Percentiles rank a stretch among this genome's conserved stretches.
These are phyloP conservation scores for Vicia villosa DNA, from an alignment of 306 rosid genomes.

Conservation along the genomic window DNA sequence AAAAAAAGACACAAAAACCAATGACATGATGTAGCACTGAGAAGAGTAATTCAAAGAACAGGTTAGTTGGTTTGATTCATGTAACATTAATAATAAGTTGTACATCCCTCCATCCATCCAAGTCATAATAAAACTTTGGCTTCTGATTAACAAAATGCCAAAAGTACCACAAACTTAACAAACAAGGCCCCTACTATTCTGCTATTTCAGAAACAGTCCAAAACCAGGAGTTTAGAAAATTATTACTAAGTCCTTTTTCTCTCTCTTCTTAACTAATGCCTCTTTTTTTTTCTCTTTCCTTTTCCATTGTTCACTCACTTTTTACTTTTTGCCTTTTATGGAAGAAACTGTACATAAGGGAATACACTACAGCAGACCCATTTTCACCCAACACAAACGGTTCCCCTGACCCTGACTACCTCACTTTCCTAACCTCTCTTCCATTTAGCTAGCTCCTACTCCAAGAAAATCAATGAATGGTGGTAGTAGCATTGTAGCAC, in stretches of 20 bases:
- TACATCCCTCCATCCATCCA: background rate
- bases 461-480: conserved; percentile 94
- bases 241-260: background rate
- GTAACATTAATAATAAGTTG: conserved; percentile 24
- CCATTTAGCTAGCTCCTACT: conserved; percentile 57
- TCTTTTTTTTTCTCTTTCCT: background rate
- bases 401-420: conserved; percentile 12
- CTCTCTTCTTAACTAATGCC: background rate
- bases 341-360: conserved; percentile 60
- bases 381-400: conserved; percentile 28
- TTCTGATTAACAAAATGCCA: conserved; percentile 49
- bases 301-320: conserved; percentile 1
- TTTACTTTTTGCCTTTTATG: conserved; percentile 47
- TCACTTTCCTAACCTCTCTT: conserved; percentile 31
- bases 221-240: conserved; percentile 32
- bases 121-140: conserved; percentile 36
- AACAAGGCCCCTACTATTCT: conserved; percentile 14
- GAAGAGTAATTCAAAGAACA: conserved; percentile 35
- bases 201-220: conserved; percentile 40
- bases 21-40: conserved; percentile 29
- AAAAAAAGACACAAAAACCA: conserved; percentile 32
- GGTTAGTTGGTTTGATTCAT: conserved; percentile 37
- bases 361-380: conserved; percentile 37
- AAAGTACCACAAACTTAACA: conserved; percentile 30
- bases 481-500: conserved; percentile 25